phyloP scores from a whole-genome alignment of 2,329 filamentous ascomycete species.

The Aureobasidium namibiae region DNA sequence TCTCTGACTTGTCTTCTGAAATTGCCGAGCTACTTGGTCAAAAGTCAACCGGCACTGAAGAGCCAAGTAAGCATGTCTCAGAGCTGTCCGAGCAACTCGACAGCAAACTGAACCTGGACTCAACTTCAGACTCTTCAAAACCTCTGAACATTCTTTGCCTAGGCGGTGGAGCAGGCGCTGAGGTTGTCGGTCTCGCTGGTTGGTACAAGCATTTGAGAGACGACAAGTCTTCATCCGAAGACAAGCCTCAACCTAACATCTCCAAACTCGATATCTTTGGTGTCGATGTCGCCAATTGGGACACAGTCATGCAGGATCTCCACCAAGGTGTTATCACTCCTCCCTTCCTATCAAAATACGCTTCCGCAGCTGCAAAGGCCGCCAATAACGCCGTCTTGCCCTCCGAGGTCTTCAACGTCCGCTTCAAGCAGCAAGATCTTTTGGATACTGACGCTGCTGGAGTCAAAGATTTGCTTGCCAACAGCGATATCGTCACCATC shows the following conservation, averaged over 20 bases:
- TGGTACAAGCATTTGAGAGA: conserved; percentile 31
- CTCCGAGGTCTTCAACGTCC: conserved; percentile 25
- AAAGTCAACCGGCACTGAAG: not conserved
- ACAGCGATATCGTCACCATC: conserved; percentile 57
- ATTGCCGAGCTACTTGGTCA: not conserved
- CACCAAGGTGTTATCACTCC: conserved; percentile 47
- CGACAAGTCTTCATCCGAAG: not conserved
- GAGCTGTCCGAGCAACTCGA: not conserved
- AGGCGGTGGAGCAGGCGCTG: conserved; percentile 58
- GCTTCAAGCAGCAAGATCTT: conserved; percentile 45
- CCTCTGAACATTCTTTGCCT: conserved; percentile 44
- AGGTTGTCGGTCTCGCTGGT: conserved; percentile 56
- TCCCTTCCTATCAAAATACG: conserved; percentile 38
- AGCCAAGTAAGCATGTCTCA: not conserved
- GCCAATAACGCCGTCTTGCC: conserved; percentile 32
- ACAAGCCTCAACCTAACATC: conserved; percentile 4
- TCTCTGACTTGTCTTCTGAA: conserved; percentile 30
- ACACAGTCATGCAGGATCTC: conserved; percentile 51
- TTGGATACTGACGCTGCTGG: conserved; percentile 33
- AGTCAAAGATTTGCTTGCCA: conserved; percentile 26
- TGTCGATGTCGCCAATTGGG: conserved; percentile 81
- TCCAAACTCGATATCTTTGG: conserved; percentile 46
- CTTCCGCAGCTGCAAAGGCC: conserved; percentile 36
- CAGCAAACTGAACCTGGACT: not conserved
- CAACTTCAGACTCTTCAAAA: not conserved